These are phyloP conservation scores for Solanum habrochaites DNA, from an alignment of 257 asterid species.

Conservation along the genomic window DNA sequence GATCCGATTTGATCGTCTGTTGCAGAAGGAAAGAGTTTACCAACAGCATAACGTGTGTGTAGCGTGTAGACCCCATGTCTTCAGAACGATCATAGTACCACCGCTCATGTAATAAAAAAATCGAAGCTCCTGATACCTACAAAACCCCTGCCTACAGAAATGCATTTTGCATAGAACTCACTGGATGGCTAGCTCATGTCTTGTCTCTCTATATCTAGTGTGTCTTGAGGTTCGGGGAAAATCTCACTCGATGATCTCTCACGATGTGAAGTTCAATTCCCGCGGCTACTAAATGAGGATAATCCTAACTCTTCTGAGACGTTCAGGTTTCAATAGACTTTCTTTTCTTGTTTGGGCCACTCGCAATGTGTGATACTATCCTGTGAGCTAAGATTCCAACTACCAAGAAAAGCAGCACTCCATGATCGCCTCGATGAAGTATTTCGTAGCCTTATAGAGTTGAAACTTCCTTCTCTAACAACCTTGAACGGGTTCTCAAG, in stretches of 20 bases:
- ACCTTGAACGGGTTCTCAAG: slow-evolving; percentile 70
- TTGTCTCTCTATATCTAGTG: slow-evolving; percentile 30
- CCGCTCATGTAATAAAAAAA: not conserved
- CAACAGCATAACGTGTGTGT: not conserved
- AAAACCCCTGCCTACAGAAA: not conserved
- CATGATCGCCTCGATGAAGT: slow-evolving; percentile 36
- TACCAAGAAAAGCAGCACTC: slow-evolving; percentile 44
- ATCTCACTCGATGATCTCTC: slow-evolving; percentile 51
- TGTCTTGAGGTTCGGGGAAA: slow-evolving; percentile 45
- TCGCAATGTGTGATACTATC: slow-evolving; percentile 21
- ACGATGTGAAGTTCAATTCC: slow-evolving; percentile 35
- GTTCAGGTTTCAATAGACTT: too few species aligned
- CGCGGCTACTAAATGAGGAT: slow-evolving; percentile 60
- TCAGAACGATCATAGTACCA: not conserved
- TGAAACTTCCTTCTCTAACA: slow-evolving; percentile 41
- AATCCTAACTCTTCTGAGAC: slow-evolving; percentile 23
- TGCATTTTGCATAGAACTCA: not conserved
- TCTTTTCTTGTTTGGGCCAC: slow-evolving; percentile 33
- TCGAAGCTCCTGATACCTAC: not conserved
- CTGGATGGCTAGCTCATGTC: slow-evolving; percentile 3
- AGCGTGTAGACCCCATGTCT: not conserved
- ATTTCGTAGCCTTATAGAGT: slow-evolving; percentile 31
- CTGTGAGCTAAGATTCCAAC: slow-evolving; percentile 55
- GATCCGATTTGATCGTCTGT: not conserved
- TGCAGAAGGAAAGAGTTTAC: not conserved